phyloP scores from a whole-genome alignment of 2,329 filamentous ascomycete genomes.

The Arthrobotrys iridis region DNA sequence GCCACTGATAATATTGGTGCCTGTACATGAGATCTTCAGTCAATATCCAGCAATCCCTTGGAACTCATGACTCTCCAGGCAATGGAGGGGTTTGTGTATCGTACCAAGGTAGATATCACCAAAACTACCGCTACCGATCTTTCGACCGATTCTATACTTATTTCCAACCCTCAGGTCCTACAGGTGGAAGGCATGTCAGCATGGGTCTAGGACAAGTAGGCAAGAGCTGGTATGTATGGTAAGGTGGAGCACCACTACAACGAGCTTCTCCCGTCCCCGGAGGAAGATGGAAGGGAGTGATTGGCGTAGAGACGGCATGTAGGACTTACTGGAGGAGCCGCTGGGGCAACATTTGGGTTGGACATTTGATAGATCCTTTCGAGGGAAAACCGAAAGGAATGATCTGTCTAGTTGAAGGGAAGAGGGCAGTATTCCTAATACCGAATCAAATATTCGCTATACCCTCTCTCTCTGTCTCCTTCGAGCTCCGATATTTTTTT shows the following conservation, averaged over 20 bases:
- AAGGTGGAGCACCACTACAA: conserved; percentile 9
- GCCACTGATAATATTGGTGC: conserved; percentile 99
- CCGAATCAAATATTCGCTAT: conserved; percentile 31
- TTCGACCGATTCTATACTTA: conserved; percentile 99
- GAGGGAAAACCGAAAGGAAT: conserved; percentile 47
- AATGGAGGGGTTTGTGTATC: neutral
- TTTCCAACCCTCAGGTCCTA: conserved; percentile 99
- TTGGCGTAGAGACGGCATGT: conserved; percentile 19
- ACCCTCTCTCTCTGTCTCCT: conserved; percentile 36
- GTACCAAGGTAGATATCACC: conserved; percentile 93
- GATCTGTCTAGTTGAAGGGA: conserved; percentile 44
- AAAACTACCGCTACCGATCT: conserved; percentile 97
- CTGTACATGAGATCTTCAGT: conserved; percentile 62
- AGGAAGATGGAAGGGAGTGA: conserved; percentile 30
- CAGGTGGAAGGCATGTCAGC: conserved; percentile 40
- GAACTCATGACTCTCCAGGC: neutral
- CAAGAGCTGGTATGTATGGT: neutral
- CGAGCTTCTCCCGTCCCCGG: conserved; percentile 17
- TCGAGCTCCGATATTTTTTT: conserved; percentile 13
- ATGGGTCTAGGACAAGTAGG: conserved; percentile 16
- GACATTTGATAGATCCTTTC: conserved; percentile 50
- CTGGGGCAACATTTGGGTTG: conserved; percentile 50
- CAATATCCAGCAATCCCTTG: conserved; percentile 11
- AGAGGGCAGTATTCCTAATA: conserved; percentile 16
- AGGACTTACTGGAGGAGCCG: conserved; percentile 53